These are phyloP conservation scores for Citrus australasica DNA, from an alignment of 345 rosid species.

Conservation along the genomic window DNA sequence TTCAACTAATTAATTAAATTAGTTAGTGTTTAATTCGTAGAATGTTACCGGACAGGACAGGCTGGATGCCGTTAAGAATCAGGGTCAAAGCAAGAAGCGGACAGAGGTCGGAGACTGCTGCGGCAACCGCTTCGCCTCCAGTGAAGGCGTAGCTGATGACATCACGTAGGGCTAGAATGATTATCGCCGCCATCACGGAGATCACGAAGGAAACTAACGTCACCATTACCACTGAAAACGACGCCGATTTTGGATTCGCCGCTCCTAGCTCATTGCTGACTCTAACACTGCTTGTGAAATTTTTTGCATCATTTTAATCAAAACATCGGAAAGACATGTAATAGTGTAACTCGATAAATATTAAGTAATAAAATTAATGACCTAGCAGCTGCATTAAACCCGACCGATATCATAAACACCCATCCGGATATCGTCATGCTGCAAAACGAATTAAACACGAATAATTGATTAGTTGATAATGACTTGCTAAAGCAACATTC, in stretches of 20 bases:
- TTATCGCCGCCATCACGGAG: constrained; percentile 32
- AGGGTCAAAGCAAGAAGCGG: constrained; percentile 62
- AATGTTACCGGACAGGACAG: constrained; percentile 60
- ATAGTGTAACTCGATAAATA: neutral
- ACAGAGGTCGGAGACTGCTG: constrained; percentile 66
- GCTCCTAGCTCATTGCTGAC: constrained; percentile 86
- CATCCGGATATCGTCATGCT: constrained; percentile 65
- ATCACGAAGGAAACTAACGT: constrained; percentile 41
- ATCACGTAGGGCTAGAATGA: constrained; percentile 34
- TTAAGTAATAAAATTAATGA: constrained; percentile 6
- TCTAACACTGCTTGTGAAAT: constrained; percentile 48
- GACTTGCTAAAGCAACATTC: neutral
- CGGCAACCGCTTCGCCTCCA: constrained; percentile 52
- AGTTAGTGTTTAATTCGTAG: neutral
- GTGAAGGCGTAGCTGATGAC: constrained; percentile 64
- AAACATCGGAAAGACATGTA: neutral
- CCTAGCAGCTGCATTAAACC: constrained; percentile 77
- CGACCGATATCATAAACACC: constrained; percentile 72
- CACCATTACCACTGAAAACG: constrained; percentile 55
- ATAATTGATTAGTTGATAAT: neutral
- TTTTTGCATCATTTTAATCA: neutral
- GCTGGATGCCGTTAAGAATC: constrained; percentile 66
- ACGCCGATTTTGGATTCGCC: constrained; percentile 61
- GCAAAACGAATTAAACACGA: constrained; percentile 9
- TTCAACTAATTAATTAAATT: neutral